Conservation (phyloP, 768 basidiomycete species). For the Leccinum truebloodii region DNA sequence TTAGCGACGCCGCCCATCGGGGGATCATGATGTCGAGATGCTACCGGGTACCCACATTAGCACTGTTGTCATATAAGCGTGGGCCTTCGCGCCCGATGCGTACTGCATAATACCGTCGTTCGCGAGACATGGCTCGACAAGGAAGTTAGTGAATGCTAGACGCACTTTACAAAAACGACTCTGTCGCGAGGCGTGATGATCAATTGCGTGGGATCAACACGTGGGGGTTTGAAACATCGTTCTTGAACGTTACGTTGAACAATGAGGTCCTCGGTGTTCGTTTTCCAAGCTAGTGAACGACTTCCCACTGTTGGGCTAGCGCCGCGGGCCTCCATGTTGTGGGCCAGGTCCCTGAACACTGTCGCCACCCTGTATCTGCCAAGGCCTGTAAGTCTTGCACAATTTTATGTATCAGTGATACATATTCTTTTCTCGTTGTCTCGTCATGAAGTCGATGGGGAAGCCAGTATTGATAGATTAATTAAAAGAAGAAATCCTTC, state of each 20-base stretch:
- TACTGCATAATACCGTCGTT: slow-evolving; percentile 37
- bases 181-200: background rate
- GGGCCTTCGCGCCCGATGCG: slow-evolving; percentile 36
- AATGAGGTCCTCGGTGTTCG: background rate
- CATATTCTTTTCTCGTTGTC: no score
- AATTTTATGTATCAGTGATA: background rate
- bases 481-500: no score
- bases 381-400: background rate
- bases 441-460: no score
- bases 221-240: no score
- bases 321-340: background rate
- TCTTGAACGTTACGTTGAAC: no score
- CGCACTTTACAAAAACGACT: background rate
- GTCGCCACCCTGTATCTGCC: background rate
- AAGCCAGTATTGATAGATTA: no score
- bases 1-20: background rate
- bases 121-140: slow-evolving; percentile 12
- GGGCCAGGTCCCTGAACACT: background rate
- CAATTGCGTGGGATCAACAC: no score
- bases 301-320: background rate
- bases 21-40: background rate
- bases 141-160: background rate
- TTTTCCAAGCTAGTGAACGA: no score
- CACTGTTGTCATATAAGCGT: slow-evolving; percentile 31
- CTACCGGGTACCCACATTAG: slow-evolving; percentile 25